These are phyloP conservation scores for Solanum raphanifolium DNA, from an alignment of 257 asterid species.

Conservation along the genomic window DNA sequence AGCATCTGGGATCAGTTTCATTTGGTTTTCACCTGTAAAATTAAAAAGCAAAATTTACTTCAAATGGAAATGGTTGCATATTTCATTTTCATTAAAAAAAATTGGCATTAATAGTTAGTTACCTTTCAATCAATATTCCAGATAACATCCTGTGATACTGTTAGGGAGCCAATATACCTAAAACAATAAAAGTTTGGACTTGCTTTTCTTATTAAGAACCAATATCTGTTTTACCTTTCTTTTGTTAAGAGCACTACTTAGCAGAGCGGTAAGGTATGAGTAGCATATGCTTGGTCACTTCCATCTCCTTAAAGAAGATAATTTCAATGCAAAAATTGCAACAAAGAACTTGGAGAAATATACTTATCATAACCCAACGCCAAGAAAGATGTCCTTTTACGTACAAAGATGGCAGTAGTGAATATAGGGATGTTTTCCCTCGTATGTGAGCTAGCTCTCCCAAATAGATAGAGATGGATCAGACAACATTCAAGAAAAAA, in stretches of 20 bases:
- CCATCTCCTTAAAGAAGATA: background rate
- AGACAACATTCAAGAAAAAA: background rate
- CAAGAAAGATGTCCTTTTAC: background rate
- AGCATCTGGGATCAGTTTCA: constrained; percentile 39
- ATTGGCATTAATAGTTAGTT: background rate
- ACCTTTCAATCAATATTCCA: background rate
- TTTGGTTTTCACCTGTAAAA: constrained; percentile 46
- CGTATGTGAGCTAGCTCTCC: background rate
- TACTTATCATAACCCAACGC: background rate
- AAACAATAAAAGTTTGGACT: background rate
- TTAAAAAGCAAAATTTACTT: background rate
- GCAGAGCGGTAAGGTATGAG: background rate
- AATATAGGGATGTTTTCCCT: background rate
- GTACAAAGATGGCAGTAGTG: background rate
- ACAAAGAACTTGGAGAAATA: background rate
- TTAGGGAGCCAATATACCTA: background rate
- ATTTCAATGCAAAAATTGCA: background rate
- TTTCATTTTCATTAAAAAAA: background rate
- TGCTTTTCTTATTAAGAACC: background rate
- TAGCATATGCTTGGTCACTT: background rate
- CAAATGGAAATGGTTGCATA: background rate
- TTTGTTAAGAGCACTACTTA: background rate
- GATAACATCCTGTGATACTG: background rate
- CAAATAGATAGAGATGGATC: background rate
- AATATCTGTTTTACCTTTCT: background rate